Conservation (phyloP, 2,329 filamentous ascomycete genomes). For the Fusarium circinatum region DNA sequence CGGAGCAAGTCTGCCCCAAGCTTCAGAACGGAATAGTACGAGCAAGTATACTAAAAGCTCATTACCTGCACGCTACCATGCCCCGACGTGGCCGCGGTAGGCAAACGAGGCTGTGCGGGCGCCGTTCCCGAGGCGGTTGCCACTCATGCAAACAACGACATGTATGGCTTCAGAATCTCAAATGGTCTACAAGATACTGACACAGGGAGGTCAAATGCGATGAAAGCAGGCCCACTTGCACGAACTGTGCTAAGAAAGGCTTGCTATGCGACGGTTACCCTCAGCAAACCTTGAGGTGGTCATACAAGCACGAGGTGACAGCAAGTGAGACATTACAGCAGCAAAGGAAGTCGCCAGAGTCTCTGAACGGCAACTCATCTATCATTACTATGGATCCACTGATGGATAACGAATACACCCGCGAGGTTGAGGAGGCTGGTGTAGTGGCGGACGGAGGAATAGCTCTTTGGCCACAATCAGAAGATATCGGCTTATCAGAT, state of each 20-base stretch:
- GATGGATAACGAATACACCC: fast-evolving
- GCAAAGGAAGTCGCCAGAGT: fast-evolving
- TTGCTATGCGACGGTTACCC: background rate
- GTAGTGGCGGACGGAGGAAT: fast-evolving
- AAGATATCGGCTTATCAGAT: background rate
- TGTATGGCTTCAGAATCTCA: background rate
- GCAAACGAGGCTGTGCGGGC: background rate
- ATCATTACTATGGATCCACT: fast-evolving
- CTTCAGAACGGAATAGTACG: background rate
- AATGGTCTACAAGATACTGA: fast-evolving
- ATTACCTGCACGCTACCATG: background rate
- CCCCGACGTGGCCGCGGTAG: background rate
- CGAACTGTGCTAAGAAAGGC: background rate
- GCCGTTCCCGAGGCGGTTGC: background rate
- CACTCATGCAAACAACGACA: background rate
- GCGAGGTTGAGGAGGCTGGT: background rate
- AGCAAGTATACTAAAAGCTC: background rate
- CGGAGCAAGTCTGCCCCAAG: background rate
- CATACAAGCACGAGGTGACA: background rate
- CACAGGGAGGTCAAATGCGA: background rate
- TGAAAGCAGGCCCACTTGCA: background rate
- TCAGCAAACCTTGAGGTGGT: background rate
- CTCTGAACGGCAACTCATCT: fast-evolving
- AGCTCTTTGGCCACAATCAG: background rate
- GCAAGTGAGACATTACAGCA: fast-evolving